phyloP scores from a whole-genome alignment of 768 basidiomycete species.

The Mycena filopes region DNA sequence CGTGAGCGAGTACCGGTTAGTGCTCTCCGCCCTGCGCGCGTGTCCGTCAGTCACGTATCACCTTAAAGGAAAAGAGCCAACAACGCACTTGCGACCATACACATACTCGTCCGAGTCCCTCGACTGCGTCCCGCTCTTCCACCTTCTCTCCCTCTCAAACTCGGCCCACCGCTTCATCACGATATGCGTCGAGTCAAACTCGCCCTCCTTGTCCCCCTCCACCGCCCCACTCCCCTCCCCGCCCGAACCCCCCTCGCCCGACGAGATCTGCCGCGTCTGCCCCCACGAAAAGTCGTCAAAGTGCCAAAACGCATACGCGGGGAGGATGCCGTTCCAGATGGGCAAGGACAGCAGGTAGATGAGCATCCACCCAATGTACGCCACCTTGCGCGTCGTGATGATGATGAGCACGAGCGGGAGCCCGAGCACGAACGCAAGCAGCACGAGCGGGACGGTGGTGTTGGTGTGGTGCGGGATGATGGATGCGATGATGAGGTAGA shows the following conservation, averaged over 20 bases:
- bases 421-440: conserved; percentile 95
- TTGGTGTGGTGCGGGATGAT: conserved; percentile 83
- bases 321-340: conserved; percentile 96
- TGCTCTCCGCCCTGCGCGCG: conserved; percentile 43
- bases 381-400: conserved; percentile 93
- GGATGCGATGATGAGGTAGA: conserved; percentile 91
- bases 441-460: conserved; percentile 89
- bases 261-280: conserved; percentile 70
- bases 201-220: conserved; percentile 95
- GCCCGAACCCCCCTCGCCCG: conserved; percentile 76
- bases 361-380: conserved; percentile 97
- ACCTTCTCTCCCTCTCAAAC: conserved; percentile 94
- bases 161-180: conserved; percentile 99
- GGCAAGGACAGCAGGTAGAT: conserved; percentile 93
- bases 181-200: conserved; percentile 96
- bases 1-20: conserved; percentile 76
- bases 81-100: conserved; percentile 79
- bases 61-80: conserved; percentile 21
- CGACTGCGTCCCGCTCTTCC: conserved; percentile 89
- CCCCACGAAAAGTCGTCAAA: conserved; percentile 99
- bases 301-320: conserved; percentile 98
- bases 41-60: conserved; percentile 22
- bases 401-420: conserved; percentile 96
- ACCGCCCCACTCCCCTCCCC: conserved; percentile 52
- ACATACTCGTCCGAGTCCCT: conserved; percentile 72